Evolutionary conservation across 192 early-diverging fungal species (phyloP), one percentile per base, ranked within the genome.

Genomic region (Coemansia umbellata): DNA sequence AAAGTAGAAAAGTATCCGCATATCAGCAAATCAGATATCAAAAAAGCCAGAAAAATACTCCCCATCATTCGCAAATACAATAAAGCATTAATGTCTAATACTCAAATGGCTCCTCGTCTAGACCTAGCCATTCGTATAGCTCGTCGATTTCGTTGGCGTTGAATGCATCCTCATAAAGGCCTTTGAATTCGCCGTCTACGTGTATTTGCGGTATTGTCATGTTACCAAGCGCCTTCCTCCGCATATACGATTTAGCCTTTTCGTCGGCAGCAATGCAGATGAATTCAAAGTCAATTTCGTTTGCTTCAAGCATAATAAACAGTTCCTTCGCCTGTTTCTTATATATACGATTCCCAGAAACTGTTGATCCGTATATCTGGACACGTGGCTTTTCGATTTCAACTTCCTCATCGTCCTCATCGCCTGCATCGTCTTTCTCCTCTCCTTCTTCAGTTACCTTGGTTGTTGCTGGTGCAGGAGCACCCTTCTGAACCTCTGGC

Each of bases 211-310:
- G 80, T 42, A 79, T 70, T 0, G 65, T 64, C 69, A 66, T 81
- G 33, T 73, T 70, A 10, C 69, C 73, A 8, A 60, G 53, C 28
- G 73, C 55, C 65, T 81, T 81, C 41, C 71, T 53, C 58, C 69
- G 64, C 65, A 81, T 50, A 31, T 76, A 79, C 47, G 50, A 50
- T 36, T 81, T 81, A 10, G 77, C 80, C 32, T 60, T 31, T 47
- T 81, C 73, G 56, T 81, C 73, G 0, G 64, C 65, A 1, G 80
- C 80, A 31, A 78, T 63, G 51, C 74, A 70, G 10, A 78, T 65
- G 37, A 76, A 81, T 41, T 78, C 77, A 73, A 72, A 81, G 47
- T 75, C 77, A 10, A 81, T 62, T 30, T 78, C 72, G 43, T 66
- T 57, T 23, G 63, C 69, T 42, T 74, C 65, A 3, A 81, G 65